These are phyloP conservation scores for Russula lepida DNA, from an alignment of 768 basidiomycete species.

Conservation along the genomic window DNA sequence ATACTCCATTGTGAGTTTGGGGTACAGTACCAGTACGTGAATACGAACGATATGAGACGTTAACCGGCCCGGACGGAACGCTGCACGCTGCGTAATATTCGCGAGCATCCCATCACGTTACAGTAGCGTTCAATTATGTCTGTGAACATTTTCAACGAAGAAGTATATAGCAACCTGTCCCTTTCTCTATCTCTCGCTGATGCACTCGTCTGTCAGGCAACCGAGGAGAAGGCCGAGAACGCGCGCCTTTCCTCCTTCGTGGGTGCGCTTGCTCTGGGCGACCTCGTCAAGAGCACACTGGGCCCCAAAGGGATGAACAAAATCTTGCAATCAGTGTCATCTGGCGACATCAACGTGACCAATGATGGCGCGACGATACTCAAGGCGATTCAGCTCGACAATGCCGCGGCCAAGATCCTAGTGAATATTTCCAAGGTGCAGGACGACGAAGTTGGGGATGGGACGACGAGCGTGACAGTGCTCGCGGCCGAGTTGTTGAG, in stretches of 20 bases:
- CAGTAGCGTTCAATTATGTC: conserved; percentile 39
- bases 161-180: conserved; percentile 32
- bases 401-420: conserved; percentile 97
- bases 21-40: too few relatives aligned
- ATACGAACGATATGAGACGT: too few relatives aligned
- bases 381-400: conserved; percentile 95
- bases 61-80: not conserved
- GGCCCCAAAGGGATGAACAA: conserved; percentile 99
- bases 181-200: not conserved
- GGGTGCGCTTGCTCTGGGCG: conserved; percentile 92
- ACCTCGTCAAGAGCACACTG: conserved; percentile 96
- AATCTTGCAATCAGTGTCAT: conserved; percentile 86
- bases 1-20: too few relatives aligned
- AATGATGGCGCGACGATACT: conserved; percentile 99
- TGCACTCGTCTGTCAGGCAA: conserved; percentile 42
- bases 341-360: conserved; percentile 91
- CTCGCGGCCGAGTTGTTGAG: conserved; percentile 84
- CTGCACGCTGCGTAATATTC: not conserved
- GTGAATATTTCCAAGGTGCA: conserved; percentile 99
- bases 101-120: not conserved
- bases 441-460: conserved; percentile 98
- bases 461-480: conserved; percentile 87
- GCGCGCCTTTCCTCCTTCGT: conserved; percentile 97
- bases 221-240: conserved; percentile 95
- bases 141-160: conserved; percentile 62